phyloP scores from a whole-genome alignment of 306 rosid species.

The Lathyrus oleraceus region DNA sequence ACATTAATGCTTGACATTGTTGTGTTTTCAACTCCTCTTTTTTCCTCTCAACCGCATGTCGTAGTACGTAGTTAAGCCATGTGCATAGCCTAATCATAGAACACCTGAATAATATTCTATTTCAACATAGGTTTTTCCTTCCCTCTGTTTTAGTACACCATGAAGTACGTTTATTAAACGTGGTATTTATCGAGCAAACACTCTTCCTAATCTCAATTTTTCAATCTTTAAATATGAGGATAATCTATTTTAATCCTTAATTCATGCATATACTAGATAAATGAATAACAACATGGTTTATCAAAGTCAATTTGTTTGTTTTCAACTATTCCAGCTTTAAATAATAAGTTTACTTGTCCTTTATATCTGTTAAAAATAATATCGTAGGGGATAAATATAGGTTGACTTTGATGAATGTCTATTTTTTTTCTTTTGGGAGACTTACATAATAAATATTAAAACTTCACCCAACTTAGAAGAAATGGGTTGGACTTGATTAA shows the following conservation, averaged over 20 bases:
- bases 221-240: background rate
- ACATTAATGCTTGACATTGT: slow-evolving; percentile 1
- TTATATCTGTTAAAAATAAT: slow-evolving; percentile 5
- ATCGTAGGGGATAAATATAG: background rate
- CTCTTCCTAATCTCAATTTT: slow-evolving; percentile 3
- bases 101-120: slow-evolving; percentile 16
- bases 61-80: background rate
- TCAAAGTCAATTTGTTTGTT: slow-evolving; percentile 17
- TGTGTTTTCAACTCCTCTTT: background rate
- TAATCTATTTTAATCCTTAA: background rate
- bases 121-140: background rate
- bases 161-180: background rate
- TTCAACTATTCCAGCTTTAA: slow-evolving; percentile 12
- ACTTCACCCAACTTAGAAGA: background rate
- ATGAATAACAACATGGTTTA: background rate
- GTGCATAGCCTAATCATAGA: background rate
- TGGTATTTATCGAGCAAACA: background rate
- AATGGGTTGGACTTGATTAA: background rate
- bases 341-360: slow-evolving; percentile 28
- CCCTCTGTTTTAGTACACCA: background rate
- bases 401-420: slow-evolving; percentile 5
- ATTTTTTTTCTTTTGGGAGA: background rate
- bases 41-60: background rate
- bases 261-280: background rate
- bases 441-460: background rate